These are phyloP conservation scores for Malbranchea zuffiana DNA, from an alignment of 2,329 filamentous ascomycete genomes.

Conservation along the genomic window DNA sequence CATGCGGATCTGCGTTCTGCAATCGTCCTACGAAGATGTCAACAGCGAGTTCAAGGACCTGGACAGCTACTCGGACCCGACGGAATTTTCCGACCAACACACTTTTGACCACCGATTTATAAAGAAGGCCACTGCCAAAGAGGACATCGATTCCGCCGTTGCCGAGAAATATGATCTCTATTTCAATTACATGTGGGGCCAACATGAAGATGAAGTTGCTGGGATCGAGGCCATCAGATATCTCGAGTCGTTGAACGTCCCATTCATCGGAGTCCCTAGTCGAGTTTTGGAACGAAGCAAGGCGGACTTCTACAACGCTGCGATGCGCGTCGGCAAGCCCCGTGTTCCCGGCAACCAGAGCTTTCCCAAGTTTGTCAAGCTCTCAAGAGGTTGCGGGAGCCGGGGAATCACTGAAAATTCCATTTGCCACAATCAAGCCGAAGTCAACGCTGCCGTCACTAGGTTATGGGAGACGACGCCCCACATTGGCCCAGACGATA, in stretches of 20 bases:
- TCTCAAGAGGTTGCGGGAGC: slow-evolving; percentile 16
- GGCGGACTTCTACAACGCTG: slow-evolving; percentile 16
- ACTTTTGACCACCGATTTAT: slow-evolving; percentile 16
- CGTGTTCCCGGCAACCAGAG: slow-evolving; percentile 14
- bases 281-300: slow-evolving; percentile 15
- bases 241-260: slow-evolving; percentile 17
- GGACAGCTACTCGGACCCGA: slow-evolving; percentile 10
- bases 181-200: slow-evolving; percentile 20
- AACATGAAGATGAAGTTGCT: slow-evolving; percentile 17
- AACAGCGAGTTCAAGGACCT: slow-evolving; percentile 3
- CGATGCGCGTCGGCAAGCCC: slow-evolving; percentile 12
- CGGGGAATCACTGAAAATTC: slow-evolving; percentile 16
- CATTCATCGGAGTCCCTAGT: slow-evolving; percentile 16
- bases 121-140: slow-evolving; percentile 16
- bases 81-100: slow-evolving; percentile 15
- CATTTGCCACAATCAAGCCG: slow-evolving; percentile 14
- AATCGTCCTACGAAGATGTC: slow-evolving; percentile 5
- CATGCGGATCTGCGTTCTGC: slow-evolving; percentile 6
- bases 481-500: slow-evolving; percentile 11
- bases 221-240: slow-evolving; percentile 18
- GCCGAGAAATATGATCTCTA: slow-evolving; percentile 18
- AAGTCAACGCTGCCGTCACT: slow-evolving; percentile 10
- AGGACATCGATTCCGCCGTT: slow-evolving; percentile 16
- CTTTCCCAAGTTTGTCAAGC: slow-evolving; percentile 19
- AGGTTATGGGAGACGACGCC: slow-evolving; percentile 12